phyloP scores from a whole-genome alignment of 2,329 filamentous ascomycete species.

The Aspergillus arachidicola region DNA sequence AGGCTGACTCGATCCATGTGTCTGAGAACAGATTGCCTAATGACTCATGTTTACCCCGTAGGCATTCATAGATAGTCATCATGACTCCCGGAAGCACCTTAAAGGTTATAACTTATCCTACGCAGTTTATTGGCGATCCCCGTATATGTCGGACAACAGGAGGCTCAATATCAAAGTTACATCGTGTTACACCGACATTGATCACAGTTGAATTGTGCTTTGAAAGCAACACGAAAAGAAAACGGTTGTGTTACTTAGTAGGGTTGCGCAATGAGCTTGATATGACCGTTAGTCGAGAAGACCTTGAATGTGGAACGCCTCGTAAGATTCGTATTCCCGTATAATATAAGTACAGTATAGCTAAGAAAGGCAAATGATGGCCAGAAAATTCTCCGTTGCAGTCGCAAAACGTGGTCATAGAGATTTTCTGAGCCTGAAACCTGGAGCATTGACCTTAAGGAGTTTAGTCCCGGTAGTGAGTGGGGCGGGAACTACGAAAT shows the following conservation, averaged over 20 bases:
- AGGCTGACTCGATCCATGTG: background rate
- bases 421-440: background rate
- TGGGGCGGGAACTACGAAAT: constrained; percentile 23
- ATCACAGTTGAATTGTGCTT: background rate
- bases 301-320: background rate
- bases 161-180: background rate
- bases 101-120: background rate
- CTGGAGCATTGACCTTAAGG: background rate
- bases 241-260: background rate
- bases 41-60: background rate
- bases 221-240: background rate
- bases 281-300: background rate
- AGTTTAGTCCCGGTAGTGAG: background rate
- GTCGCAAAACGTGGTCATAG: constrained; percentile 1
- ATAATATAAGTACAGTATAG: too few relatives aligned
- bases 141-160: background rate
- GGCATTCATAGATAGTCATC: background rate
- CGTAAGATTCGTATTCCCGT: background rate
- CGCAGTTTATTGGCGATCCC: background rate
- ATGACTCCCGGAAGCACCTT: background rate
- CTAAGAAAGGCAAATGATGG: background rate
- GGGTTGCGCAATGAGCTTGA: background rate
- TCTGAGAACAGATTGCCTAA: background rate
- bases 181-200: background rate
- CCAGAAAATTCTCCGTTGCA: background rate